These are phyloP conservation scores for Quambalaria eucalypti DNA, from an alignment of 1,284 basidiomycete species.

Conservation along the genomic window DNA sequence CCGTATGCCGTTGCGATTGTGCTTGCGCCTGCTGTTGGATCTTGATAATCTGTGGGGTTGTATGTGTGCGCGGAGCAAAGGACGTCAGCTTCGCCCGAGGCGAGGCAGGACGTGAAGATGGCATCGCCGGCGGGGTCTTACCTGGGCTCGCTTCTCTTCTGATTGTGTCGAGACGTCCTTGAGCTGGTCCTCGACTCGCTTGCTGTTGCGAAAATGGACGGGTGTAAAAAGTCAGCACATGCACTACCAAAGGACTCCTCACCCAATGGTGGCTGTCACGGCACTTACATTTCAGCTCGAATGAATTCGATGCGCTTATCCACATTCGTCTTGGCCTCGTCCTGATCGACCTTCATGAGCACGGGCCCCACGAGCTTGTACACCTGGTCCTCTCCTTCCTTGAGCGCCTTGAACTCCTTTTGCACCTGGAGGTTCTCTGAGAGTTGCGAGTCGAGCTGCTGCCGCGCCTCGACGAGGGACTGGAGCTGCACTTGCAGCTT, in stretches of 20 bases:
- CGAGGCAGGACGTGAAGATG: not conserved
- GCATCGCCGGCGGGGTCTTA: conserved; percentile 5
- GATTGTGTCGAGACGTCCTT: conserved; percentile 22
- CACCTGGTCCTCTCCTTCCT: conserved; percentile 60
- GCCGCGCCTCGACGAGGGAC: conserved; percentile 28
- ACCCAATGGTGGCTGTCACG: not conserved
- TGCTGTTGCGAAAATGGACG: too few relatives aligned
- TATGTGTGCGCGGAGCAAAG: too few relatives aligned
- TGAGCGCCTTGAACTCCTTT: conserved; percentile 55
- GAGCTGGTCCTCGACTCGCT: conserved; percentile 24
- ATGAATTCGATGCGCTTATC: conserved; percentile 88
- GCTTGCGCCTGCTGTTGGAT: not conserved
- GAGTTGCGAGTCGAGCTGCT: conserved; percentile 56
- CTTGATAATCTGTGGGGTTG: not conserved
- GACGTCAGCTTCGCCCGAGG: not conserved
- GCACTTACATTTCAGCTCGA: conserved; percentile 74
- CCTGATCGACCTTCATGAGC: conserved; percentile 77
- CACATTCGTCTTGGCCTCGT: conserved; percentile 80
- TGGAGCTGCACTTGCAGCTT: conserved; percentile 33
- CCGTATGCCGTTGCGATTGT: too few relatives aligned
- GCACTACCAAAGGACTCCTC: too few relatives aligned
- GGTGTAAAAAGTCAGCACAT: too few relatives aligned
- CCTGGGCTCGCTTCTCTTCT: conserved; percentile 32
- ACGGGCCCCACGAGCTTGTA: conserved; percentile 90
- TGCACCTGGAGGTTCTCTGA: conserved; percentile 86